Evolutionary conservation across 768 basidiomycete genomes (phyloP), one percentile per base, ranked within the genome.

Genomic region (Boletus eberwhitei): DNA sequence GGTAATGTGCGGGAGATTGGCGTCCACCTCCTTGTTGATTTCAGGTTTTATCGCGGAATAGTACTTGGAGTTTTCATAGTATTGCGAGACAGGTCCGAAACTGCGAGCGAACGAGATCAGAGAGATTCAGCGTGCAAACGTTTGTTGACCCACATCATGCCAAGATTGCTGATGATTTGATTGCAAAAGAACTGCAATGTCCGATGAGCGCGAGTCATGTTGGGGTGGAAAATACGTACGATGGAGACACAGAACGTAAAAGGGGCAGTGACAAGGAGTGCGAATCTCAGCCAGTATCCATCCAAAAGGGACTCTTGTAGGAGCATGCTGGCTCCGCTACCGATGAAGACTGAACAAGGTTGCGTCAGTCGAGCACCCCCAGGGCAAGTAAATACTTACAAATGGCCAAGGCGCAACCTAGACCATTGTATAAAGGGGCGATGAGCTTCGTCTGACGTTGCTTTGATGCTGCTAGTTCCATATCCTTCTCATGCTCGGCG

Each of bases 61-160:
- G 70, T 87, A 94, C 37, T 79, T 80, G 0, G 90, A 91, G 67
- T 93, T 93, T 62, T 92, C 85, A 64, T 89, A 84, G 68, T 83
- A 90, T 59, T 93, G 92, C 7, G 90, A 83, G 43, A 94, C 86
- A 19, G 92, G 92, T 24, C 92, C 92, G 55, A 93, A 60, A 9
- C 87, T 88, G 57, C 8, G 36, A 11, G 26, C 14, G 5, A n/a
- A 55, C 50, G 35, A 52, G 44, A 46, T 36, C 40, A 53, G 42
- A 31, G 21, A 1, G n/a, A 13, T 9, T 45, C 36, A 1, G 17
- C 35, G 7, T n/a, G 14, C 36, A 35, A 24, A 29, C 19, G 13
- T 34, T 11, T 32, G 48, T 12, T 8, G 16, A 70, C 84, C 41
- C 64, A 88, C 87, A 84, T 74, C 74, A 84, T 88, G 13, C 80